Evolutionary conservation across 495 filamentous ascomycete species (phyloP).

Genomic region (Neurospora tetraspora): DNA sequence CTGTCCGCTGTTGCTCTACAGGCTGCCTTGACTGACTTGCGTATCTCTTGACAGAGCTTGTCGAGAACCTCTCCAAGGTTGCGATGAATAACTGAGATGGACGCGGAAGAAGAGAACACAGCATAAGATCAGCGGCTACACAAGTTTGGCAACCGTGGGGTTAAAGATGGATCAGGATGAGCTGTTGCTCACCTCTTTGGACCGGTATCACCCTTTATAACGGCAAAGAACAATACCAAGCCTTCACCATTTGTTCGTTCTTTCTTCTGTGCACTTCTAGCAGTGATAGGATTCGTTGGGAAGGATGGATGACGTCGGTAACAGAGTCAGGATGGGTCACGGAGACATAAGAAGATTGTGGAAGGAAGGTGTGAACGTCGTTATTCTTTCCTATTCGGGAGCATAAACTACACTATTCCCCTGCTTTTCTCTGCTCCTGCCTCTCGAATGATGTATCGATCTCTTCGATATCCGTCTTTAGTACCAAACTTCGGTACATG

Average conservation of each 20-base stretch:
- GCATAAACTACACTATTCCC: not conserved
- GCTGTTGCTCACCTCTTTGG: no score
- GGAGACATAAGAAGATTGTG: not conserved
- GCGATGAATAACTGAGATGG: not conserved
- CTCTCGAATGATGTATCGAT: no score
- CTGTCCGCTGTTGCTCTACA: not conserved
- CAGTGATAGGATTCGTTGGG: no score
- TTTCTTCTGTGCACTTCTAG: no score
- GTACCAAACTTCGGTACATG: no score
- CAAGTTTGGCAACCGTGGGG: no score
- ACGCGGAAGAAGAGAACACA: not conserved
- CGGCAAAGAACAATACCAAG: no score
- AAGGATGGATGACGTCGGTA: no score
- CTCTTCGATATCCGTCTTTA: no score
- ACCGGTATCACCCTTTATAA: no score
- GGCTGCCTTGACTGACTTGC: not conserved
- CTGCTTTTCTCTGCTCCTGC: no score
- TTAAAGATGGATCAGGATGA: not conserved
- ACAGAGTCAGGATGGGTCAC: not conserved
- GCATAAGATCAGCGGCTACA: not conserved
- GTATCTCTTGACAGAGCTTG: not conserved
- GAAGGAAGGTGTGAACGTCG: not conserved
- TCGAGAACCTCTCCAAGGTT: not conserved
- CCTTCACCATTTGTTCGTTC: no score
- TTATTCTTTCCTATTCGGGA: not conserved